These are phyloP conservation scores for Dryadomyces quercus-mongolicae DNA, from an alignment of 2,329 filamentous ascomycete species.

Conservation along the genomic window DNA sequence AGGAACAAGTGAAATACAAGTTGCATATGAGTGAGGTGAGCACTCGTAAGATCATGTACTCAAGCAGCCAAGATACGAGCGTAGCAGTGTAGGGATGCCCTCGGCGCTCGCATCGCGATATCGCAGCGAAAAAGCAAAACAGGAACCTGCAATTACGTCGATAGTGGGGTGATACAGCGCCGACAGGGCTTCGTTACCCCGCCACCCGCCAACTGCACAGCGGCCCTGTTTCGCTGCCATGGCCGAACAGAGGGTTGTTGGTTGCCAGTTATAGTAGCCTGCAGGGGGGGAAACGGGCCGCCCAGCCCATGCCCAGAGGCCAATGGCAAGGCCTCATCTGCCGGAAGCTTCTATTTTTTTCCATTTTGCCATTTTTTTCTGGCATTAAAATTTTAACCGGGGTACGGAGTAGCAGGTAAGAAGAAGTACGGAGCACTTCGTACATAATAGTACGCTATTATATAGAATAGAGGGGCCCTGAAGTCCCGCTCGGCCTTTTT, in stretches of 20 bases:
- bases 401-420: too few species aligned
- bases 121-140: neutral
- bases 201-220: neutral
- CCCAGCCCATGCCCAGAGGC: neutral
- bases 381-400: neutral
- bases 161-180: neutral
- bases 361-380: neutral
- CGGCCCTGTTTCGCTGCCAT: neutral
- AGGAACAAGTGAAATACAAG: neutral
- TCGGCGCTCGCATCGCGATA: neutral
- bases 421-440: too few species aligned
- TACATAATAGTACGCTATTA: too few species aligned
- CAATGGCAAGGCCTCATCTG: neutral
- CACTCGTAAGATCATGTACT: too few species aligned
- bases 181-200: neutral
- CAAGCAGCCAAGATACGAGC: neutral
- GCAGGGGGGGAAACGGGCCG: neutral
- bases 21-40: too few species aligned
- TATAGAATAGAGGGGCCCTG: too few species aligned
- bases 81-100: neutral
- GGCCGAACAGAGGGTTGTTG: too few species aligned
- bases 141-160: conserved; percentile 1
- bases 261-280: too few species aligned
- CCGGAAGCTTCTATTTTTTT: neutral
- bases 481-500: too few species aligned